Percentiles rank a stretch among this genome's conserved stretches.
These are phyloP conservation scores for Geranium brycei DNA, from an alignment of 345 rosid species.

Conservation along the genomic window DNA sequence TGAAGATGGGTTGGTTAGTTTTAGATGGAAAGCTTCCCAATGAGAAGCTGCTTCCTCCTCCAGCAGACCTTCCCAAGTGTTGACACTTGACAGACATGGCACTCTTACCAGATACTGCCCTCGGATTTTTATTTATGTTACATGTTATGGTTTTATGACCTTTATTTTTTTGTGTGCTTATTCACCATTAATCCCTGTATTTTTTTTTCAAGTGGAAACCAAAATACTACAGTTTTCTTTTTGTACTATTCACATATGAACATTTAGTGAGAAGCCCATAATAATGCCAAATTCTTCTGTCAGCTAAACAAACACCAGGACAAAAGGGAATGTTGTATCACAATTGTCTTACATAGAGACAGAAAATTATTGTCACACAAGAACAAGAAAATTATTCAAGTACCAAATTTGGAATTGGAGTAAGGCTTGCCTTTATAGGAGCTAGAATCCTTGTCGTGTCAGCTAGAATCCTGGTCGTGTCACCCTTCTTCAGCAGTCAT, in stretches of 20 bases:
- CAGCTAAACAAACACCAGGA: too few relatives aligned
- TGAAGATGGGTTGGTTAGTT: conserved; percentile 64
- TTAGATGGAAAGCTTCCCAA: conserved; percentile 52
- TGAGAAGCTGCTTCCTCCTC: conserved; percentile 58
- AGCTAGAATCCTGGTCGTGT: background rate
- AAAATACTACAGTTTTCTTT: background rate
- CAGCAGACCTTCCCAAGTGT: conserved; percentile 57
- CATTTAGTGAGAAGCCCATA: background rate
- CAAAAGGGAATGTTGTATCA: background rate
- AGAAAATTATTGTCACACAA: background rate
- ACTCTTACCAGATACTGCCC: background rate
- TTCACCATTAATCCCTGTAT: background rate
- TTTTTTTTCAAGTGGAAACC: background rate
- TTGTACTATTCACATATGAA: conserved; percentile 1
- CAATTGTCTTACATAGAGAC: background rate
- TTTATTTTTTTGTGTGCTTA: background rate
- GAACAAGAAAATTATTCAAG: background rate
- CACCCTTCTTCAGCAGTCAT: background rate
- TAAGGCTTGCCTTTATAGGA: background rate
- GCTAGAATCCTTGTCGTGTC: background rate
- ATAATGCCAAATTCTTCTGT: background rate
- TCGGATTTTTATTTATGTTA: background rate
- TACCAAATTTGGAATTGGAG: background rate
- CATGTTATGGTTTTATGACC: conserved; percentile 1
- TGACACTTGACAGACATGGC: conserved; percentile 11